Conservation (phyloP, 2,329 filamentous ascomycete genomes). For the Alternaria angustiovoidea region DNA sequence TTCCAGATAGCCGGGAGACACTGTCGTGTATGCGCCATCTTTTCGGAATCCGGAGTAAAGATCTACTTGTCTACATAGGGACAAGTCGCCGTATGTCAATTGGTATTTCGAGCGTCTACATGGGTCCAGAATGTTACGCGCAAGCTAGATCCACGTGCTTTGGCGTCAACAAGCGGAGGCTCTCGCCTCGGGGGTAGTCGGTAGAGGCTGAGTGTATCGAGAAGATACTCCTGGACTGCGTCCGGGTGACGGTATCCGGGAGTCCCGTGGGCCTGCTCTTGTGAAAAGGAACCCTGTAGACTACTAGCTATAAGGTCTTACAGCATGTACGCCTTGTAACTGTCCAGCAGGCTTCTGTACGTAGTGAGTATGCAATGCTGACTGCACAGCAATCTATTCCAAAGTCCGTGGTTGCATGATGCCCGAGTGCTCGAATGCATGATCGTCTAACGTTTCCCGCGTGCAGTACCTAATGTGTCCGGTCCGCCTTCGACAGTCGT, state of each 20-base stretch:
- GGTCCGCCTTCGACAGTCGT: slow-evolving; percentile 10
- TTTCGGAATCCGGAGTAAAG: slow-evolving; percentile 1
- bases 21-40: slow-evolving; percentile 6
- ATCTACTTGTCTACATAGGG: slow-evolving; percentile 4
- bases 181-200: slow-evolving; percentile 12
- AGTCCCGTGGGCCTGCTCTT: background rate
- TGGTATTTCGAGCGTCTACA: slow-evolving; percentile 3
- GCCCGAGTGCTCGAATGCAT: background rate
- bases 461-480: background rate
- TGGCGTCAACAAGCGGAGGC: slow-evolving; percentile 5
- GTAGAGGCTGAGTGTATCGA: slow-evolving; percentile 3
- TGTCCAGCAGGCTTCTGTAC: background rate
- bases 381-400: background rate
- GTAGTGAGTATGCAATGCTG: background rate
- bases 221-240: background rate
- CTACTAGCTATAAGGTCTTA: background rate
- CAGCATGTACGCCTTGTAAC: background rate
- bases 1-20: slow-evolving; percentile 10
- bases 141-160: slow-evolving; percentile 5
- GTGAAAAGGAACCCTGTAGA: background rate
- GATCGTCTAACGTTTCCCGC: slow-evolving; percentile 26
- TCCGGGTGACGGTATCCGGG: slow-evolving; percentile 21
- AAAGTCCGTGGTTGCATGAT: background rate
- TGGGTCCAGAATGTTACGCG: background rate
- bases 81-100: background rate